These are phyloP conservation scores for Spatholobus suberectus DNA, from an alignment of 306 rosid species.

Conservation along the genomic window DNA sequence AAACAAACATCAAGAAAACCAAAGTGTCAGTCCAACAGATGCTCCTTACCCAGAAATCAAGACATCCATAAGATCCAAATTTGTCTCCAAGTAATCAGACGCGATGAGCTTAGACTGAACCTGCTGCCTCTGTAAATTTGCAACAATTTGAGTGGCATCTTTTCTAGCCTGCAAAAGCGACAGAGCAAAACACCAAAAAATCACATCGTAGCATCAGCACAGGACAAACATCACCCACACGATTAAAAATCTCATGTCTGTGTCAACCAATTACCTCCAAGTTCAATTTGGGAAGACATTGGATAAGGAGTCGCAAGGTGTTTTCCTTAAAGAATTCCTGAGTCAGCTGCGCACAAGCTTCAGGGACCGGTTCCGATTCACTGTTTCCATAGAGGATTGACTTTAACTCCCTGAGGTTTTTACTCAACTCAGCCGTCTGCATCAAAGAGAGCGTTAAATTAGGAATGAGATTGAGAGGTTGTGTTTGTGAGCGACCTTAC, in stretches of 20 bases:
- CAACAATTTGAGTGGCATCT: conserved; percentile 97
- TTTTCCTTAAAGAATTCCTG: conserved; percentile 81
- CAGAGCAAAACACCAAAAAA: too few relatives aligned
- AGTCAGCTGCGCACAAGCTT: conserved; percentile 87
- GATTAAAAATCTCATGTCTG: neutral
- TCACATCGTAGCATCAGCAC: neutral
- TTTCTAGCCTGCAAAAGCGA: conserved; percentile 71
- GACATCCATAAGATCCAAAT: conserved; percentile 79
- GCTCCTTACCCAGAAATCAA: conserved; percentile 80
- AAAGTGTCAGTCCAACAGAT: neutral
- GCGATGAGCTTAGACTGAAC: conserved; percentile 88
- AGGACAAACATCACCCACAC: too few relatives aligned
- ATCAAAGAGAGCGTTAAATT: conserved; percentile 3
- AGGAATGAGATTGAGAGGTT: neutral
- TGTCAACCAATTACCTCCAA: conserved; percentile 65
- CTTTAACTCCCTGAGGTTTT: conserved; percentile 77
- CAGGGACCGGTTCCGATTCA: conserved; percentile 89
- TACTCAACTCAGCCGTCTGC: conserved; percentile 67
- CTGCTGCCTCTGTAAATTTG: conserved; percentile 90
- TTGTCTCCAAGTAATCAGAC: conserved; percentile 83
- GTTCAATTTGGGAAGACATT: conserved; percentile 76
- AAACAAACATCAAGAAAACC: neutral
- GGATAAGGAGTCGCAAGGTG: conserved; percentile 72
- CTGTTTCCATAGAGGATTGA: conserved; percentile 82
- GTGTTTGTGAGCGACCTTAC: neutral